Evolutionary conservation across 495 filamentous ascomycete species (phyloP), one percentile per base, ranked within the genome.

Genomic region (Talaromyces thailandensis): DNA sequence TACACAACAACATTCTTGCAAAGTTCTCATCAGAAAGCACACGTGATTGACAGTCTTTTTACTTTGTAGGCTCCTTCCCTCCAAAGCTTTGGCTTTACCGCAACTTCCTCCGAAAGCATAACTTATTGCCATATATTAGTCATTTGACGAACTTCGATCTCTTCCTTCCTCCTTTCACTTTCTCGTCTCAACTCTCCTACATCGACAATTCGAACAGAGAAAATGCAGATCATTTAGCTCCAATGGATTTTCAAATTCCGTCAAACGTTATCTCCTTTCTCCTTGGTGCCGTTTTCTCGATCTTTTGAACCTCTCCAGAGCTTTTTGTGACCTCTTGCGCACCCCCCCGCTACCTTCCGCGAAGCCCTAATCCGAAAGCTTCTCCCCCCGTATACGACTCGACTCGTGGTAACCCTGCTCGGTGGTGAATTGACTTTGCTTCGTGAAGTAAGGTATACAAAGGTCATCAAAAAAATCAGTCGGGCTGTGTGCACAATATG

Each of bases 401-500:
- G 50, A 53, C n/a, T 53, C 5, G 16, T 37, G 8, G 8, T 37
- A 2, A 37, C 11, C 11, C 21, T 48, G 21, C 18, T 48, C 43
- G 43, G 43, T 21, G 43, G n/a, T 48, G 1, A 48, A 0, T 21
- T 48, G 6, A 9, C n/a, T 3, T 43, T 48, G 43, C 7, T n/a
- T 21, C 18, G 43, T 48, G 43, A 21, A 48, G n/a, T 6, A 48
- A 48, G 21, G 43, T 8, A 48, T 23, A 18, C 18, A 55, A 55
- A 55, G 51, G 51, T 23, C 51, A 23, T 26, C 23, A 16, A 14
- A 26, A 29, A n/a, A 9, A 25, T 16, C 11, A n/a, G 28, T 28
- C 7, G 21, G 21, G 8, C 51, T 55, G 24, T 55, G 51, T 26
- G 23, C 23, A 24, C 73, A 78, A 57, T 0, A 93, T 93, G 90